Base-by-base conservation (phyloP, 768 basidiomycete genomes). In the Serendipita vermifera region DNA sequence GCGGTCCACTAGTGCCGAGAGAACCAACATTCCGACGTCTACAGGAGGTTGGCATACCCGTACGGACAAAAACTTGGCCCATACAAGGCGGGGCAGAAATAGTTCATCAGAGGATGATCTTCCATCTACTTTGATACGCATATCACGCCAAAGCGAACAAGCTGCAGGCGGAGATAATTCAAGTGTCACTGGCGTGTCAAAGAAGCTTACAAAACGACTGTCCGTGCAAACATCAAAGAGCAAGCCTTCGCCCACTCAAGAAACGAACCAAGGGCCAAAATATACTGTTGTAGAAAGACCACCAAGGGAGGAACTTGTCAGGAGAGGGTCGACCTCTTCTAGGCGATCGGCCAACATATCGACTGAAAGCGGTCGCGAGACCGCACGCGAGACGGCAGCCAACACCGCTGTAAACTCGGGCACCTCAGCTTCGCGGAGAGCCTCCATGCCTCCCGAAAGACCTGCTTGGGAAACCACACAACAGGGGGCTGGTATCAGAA, bases 1-100 rank as follows among this genome's bases (percentile, higher is more conserved):
- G 54, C 32, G 54, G 6, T 35, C 54, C 31, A 29, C 6, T 24
- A 55, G 54, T 51, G 46, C 24, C 20, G 54, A 55, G 22, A 33
- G 32, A n/a, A 33, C 17, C 33, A 22, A 55, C 51, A 39, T 39
- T 22, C n/a, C 39, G 29, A 3, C 40, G 33, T 33, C 58, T 26
- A 56, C 33, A 5, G 36, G 48, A 27, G 58, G 64, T 26, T 73
- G 72, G 72, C 64, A 65, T 22, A 71, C 69, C 40, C 65, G 72
- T 11, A 73, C 71, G 4, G 70, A 70, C 60, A 61, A 58, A 48
- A 69, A 72, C 60, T 55, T 72, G 9, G 53, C 62, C 31, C 43
- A 54, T 2, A 59, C 53, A 14, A 62, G 62, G 26, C 17, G 38
- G 33, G 17, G 22, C 24, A 24, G 27, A 31, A 59, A 54, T 57